Conservation (phyloP, 2,329 filamentous ascomycete genomes). For the Thelonectria rubi region DNA sequence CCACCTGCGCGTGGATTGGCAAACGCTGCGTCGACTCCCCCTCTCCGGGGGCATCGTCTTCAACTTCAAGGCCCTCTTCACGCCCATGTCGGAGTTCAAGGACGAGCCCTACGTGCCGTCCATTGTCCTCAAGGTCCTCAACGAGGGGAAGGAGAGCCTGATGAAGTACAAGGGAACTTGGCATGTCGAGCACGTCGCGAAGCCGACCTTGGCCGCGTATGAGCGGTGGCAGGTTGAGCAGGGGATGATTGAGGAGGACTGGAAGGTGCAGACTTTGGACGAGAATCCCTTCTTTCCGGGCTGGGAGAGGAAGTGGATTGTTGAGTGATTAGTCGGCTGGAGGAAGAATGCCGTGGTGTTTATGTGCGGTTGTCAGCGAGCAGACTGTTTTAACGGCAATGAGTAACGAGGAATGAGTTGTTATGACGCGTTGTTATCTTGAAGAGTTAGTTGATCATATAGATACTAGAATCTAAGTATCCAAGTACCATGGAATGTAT, state of each 20-base stretch:
- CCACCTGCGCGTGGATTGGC: constrained; percentile 84
- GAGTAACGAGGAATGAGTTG: neutral
- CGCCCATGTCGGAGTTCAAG: constrained; percentile 73
- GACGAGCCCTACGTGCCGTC: constrained; percentile 78
- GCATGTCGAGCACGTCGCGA: constrained; percentile 78
- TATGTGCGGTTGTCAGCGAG: neutral
- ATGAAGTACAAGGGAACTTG: constrained; percentile 86
- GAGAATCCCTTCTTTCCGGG: constrained; percentile 80
- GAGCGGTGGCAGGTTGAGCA: constrained; percentile 71
- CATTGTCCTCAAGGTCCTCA: constrained; percentile 73
- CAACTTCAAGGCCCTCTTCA: constrained; percentile 90
- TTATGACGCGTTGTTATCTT: no score
- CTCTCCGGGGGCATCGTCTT: constrained; percentile 80
- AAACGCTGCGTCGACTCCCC: constrained; percentile 81
- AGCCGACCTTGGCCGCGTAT: constrained; percentile 71
- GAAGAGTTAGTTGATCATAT: neutral
- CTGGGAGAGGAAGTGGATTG: constrained; percentile 61
- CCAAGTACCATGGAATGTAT: neutral
- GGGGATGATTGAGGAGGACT: constrained; percentile 67
- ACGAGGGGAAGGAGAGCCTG: constrained; percentile 65
- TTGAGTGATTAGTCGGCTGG: neutral
- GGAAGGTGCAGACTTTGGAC: constrained; percentile 74
- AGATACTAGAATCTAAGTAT: no score
- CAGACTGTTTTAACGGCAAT: neutral
- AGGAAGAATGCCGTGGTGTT: neutral